Evolutionary conservation across 352 stramenopile genomes (phyloP).

Genomic region (Globisporangium spinosum): DNA sequence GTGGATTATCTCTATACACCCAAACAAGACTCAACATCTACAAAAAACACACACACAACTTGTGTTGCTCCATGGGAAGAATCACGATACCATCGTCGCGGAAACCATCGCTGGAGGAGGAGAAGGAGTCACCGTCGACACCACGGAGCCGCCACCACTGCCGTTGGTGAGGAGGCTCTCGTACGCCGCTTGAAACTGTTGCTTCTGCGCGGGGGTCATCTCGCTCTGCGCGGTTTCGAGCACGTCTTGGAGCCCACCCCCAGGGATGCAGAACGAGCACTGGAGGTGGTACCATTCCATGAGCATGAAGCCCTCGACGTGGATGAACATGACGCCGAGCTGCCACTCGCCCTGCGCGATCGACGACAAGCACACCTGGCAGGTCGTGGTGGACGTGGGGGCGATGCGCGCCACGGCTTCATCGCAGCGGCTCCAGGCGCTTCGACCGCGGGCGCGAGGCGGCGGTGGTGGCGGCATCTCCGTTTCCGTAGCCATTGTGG

Average conservation of each 20-base stretch:
- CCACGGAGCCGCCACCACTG: neutral
- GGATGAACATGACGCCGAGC: constrained; percentile 82
- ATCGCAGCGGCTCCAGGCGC: constrained; percentile 74
- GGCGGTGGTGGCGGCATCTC: constrained; percentile 40
- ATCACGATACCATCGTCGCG: constrained; percentile 18
- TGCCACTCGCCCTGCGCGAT: constrained; percentile 69
- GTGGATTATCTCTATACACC: constrained; percentile 7
- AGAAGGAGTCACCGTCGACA: neutral
- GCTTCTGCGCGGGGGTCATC: constrained; percentile 52
- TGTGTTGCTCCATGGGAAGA: neutral
- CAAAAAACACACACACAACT: constrained; percentile 5
- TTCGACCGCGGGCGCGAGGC: constrained; percentile 41
- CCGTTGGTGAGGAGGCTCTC: constrained; percentile 12
- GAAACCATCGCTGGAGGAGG: constrained; percentile 10
- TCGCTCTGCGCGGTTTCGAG: constrained; percentile 59
- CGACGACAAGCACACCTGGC: constrained; percentile 59
- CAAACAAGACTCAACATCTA: constrained; percentile 1
- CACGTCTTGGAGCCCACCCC: constrained; percentile 43
- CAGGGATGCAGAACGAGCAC: constrained; percentile 53
- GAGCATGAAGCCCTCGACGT: constrained; percentile 85
- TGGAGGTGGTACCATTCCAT: constrained; percentile 84
- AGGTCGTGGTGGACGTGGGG: constrained; percentile 71
- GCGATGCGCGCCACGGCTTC: constrained; percentile 73
- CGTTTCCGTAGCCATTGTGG: constrained; percentile 37
- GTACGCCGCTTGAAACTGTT: constrained; percentile 49